These are phyloP conservation scores for Candida caryicola DNA, from an alignment of 805 yeast species.

Conservation along the genomic window DNA sequence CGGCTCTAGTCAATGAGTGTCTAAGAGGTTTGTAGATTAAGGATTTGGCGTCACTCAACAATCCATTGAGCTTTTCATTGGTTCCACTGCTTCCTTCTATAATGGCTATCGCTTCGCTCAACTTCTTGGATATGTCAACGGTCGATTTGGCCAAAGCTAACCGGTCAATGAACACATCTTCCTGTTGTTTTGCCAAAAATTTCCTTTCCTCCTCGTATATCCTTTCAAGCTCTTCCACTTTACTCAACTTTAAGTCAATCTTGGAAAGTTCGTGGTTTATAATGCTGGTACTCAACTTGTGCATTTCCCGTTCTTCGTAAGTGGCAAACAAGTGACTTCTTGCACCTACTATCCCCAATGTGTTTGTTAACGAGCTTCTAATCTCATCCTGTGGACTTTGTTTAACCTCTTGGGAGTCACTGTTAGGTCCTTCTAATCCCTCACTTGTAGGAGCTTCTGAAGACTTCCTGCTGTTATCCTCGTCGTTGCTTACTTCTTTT, in stretches of 20 bases:
- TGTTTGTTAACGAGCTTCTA: slow-evolving; percentile 62
- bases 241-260: slow-evolving; percentile 59
- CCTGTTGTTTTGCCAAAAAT: slow-evolving; percentile 57
- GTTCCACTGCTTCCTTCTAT: slow-evolving; percentile 5
- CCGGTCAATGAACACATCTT: slow-evolving; percentile 63
- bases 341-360: slow-evolving; percentile 75
- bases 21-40: slow-evolving; percentile 34
- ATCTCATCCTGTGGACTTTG: slow-evolving; percentile 14
- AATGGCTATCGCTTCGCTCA: slow-evolving; percentile 32
- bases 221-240: slow-evolving; percentile 60
- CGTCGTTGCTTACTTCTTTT: slow-evolving; percentile 6
- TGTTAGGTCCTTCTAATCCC: slow-evolving; percentile 8
- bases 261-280: slow-evolving; percentile 62
- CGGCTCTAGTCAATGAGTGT: slow-evolving; percentile 20
- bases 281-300: slow-evolving; percentile 53
- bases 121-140: slow-evolving; percentile 45
- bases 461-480: background rate
- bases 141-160: slow-evolving; percentile 64
- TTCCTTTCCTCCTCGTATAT: slow-evolving; percentile 65
- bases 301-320: slow-evolving; percentile 76
- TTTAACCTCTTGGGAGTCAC: slow-evolving; percentile 11
- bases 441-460: slow-evolving; percentile 4
- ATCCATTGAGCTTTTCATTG: slow-evolving; percentile 6
- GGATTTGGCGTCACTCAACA: slow-evolving; percentile 31
- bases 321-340: slow-evolving; percentile 77